These are phyloP conservation scores for Vigna unguiculata DNA, from an alignment of 306 rosid species.

Conservation along the genomic window DNA sequence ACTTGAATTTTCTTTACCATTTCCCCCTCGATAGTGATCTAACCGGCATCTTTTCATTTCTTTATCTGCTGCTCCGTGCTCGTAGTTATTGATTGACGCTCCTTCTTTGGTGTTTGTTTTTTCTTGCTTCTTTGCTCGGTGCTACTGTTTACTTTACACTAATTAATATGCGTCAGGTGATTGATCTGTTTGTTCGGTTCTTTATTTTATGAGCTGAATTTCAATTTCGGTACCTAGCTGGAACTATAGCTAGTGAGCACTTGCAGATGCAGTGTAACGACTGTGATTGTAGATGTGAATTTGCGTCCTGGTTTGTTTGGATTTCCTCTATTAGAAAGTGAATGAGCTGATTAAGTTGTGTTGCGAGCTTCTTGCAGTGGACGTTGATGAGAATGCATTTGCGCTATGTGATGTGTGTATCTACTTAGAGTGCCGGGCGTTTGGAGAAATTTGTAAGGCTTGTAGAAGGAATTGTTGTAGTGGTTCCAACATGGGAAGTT, in stretches of 20 bases:
- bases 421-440: constrained; percentile 6
- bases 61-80: background rate
- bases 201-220: background rate
- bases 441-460: constrained; percentile 9
- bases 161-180: background rate
- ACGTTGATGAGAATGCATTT: constrained; percentile 22
- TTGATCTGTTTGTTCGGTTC: constrained; percentile 36
- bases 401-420: background rate
- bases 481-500: constrained; percentile 29
- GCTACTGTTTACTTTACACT: background rate
- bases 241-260: constrained; percentile 37
- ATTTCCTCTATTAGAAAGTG: constrained; percentile 6
- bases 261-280: constrained; percentile 34
- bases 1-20: background rate
- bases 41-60: background rate
- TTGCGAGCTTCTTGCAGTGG: constrained; percentile 37
- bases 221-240: background rate
- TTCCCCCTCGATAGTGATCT: constrained; percentile 28
- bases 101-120: background rate
- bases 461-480: background rate
- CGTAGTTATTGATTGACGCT: background rate
- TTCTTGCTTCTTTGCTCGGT: background rate
- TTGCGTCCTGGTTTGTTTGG: constrained; percentile 10
- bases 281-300: constrained; percentile 24
- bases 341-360: constrained; percentile 28